Evolutionary conservation across 202 grass and related monocot genomes (phyloP).

Genomic region (Zoysia matrella): DNA sequence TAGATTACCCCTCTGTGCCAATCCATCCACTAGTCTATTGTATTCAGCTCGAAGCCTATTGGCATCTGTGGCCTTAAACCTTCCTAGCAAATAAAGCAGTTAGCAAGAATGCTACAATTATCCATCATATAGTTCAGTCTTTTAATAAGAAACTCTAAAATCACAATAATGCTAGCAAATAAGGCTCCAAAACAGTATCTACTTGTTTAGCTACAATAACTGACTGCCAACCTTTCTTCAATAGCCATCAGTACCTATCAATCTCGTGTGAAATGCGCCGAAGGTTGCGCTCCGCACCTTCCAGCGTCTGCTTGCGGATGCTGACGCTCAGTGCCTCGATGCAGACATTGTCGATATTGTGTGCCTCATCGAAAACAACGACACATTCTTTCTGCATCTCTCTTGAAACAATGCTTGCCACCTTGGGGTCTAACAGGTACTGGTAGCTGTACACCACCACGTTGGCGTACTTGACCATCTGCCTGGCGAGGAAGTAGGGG

Average conservation of each 20-base stretch:
- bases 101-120: constrained; percentile 34
- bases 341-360: constrained; percentile 98
- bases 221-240: background rate
- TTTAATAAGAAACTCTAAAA: background rate
- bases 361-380: constrained; percentile 87
- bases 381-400: constrained; percentile 99
- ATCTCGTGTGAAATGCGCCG: constrained; percentile 78
- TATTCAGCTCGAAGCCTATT: constrained; percentile 88
- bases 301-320: constrained; percentile 85
- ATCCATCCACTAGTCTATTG: constrained; percentile 86
- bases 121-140: background rate
- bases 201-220: background rate
- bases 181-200: background rate
- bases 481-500: constrained; percentile 89
- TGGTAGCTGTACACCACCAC: constrained; percentile 96
- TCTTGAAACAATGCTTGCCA: constrained; percentile 81
- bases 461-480: constrained; percentile 86
- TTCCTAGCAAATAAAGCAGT: constrained; percentile 86
- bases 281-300: constrained; percentile 73
- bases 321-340: constrained; percentile 92
- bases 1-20: constrained; percentile 93
- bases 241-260: constrained; percentile 65
- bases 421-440: constrained; percentile 93
- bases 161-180: too few relatives aligned
- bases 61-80: constrained; percentile 98